Conservation (phyloP, 306 rosid genomes). For the Cotoneaster glaucophyllus region DNA sequence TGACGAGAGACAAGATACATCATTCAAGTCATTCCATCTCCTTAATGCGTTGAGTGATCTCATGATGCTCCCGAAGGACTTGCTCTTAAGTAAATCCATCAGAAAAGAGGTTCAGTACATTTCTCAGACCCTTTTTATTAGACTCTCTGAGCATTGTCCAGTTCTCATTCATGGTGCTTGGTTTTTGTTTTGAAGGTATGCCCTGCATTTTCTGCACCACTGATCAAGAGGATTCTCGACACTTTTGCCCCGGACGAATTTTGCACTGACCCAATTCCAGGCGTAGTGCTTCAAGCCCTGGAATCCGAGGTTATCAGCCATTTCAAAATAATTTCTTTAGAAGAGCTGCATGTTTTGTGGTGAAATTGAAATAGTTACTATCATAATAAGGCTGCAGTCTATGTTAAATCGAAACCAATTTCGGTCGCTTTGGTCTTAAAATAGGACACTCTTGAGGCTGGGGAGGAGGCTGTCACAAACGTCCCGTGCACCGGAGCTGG, state of each 20-base stretch:
- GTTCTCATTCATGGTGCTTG: constrained; percentile 14
- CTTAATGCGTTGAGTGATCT: constrained; percentile 93
- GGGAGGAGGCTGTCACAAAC: constrained; percentile 36
- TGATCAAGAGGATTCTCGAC: constrained; percentile 71
- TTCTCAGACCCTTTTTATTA: constrained; percentile 7
- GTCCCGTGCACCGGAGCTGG: constrained; percentile 76
- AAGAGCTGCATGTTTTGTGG: not conserved
- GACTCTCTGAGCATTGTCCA: not conserved
- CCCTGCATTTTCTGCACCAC: constrained; percentile 64
- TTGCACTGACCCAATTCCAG: constrained; percentile 87
- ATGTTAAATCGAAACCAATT: not conserved
- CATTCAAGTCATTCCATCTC: constrained; percentile 75
- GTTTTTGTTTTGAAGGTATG: constrained; percentile 62
- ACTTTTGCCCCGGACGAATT: constrained; percentile 82
- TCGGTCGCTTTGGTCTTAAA: constrained; percentile 12
- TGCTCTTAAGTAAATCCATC: constrained; percentile 66
- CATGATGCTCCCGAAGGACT: constrained; percentile 97
- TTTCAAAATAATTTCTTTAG: not conserved
- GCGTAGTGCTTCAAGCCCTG: constrained; percentile 58
- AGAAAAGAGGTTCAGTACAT: constrained; percentile 72
- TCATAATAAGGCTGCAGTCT: not conserved
- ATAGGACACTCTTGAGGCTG: constrained; percentile 53
- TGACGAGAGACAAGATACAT: constrained; percentile 41
- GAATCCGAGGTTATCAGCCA: constrained; percentile 48
- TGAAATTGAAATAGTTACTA: not conserved